Percentiles rank a stretch among this genome's conserved stretches.
phyloP scores from a whole-genome alignment of 2,329 filamentous ascomycete species.

The Colletotrichum theobromicola region DNA sequence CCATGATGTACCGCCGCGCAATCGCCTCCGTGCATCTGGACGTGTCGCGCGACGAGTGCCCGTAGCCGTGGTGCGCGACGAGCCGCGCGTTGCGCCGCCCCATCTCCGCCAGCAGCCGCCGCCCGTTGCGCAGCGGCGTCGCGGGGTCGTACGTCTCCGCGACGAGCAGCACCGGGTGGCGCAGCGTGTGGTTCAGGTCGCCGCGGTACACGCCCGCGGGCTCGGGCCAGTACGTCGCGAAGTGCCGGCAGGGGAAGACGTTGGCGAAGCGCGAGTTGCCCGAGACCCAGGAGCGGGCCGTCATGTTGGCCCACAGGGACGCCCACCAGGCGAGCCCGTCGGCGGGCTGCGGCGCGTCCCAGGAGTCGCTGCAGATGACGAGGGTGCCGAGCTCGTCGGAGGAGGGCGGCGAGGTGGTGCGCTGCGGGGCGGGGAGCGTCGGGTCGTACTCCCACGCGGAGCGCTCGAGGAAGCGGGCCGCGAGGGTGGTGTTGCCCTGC shows the following conservation, averaged over 20 bases:
- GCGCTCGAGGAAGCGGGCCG: constrained; percentile 41
- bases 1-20: constrained; percentile 43
- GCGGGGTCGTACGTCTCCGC: constrained; percentile 56
- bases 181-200: constrained; percentile 47
- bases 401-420: no score
- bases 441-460: constrained; percentile 48
- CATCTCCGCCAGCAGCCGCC: constrained; percentile 49
- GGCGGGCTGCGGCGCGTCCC: constrained; percentile 44
- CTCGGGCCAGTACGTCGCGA: constrained; percentile 47
- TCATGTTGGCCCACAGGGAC: constrained; percentile 53
- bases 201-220: constrained; percentile 53
- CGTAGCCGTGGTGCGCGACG: constrained; percentile 55
- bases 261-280: constrained; percentile 51
- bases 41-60: constrained; percentile 49
- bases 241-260: constrained; percentile 53
- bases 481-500: constrained; percentile 47
- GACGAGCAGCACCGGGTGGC: constrained; percentile 50
- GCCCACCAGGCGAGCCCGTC: constrained; percentile 50
- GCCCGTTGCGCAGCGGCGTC: constrained; percentile 53
- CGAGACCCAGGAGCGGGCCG: constrained; percentile 47
- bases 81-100: constrained; percentile 49
- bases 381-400: constrained; percentile 43
- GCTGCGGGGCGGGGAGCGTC: constrained; percentile 30
- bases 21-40: constrained; percentile 50
- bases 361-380: constrained; percentile 52